Evolutionary conservation across 164 flowering plant species (phyloP), one percentile per base, ranked within the genome.

Genomic region (Macadamia tetraphylla): DNA sequence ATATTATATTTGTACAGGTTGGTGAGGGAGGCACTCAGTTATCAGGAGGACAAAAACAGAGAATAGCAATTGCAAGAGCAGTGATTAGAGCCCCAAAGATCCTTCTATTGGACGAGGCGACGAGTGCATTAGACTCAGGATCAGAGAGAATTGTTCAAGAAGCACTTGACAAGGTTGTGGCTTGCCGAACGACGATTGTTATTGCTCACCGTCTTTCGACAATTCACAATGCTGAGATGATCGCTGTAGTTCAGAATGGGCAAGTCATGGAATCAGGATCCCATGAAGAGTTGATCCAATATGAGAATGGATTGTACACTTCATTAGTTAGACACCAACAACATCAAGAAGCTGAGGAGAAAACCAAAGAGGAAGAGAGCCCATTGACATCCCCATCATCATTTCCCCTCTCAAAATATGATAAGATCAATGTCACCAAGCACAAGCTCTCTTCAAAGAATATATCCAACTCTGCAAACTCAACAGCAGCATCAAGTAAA

Each of bases 11-110:
- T 29, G 15, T 6, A 58, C 75, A 83, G 86, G 88, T 78, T 7
- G 89, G 87, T n/a, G 79, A 82, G 60, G 69, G 72, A 43, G 89
- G 89, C 72, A 67, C 75, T 58, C 86, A 84, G 49, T 63, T 86
- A 65, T 86, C 87, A 29, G 87, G 84, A 58, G 89, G 89, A 8
- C 87, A 83, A 57, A 85, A 82, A 70, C 89, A 85, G 68, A 76
- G 86, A 57, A 80, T 82, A 51, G 81, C 89, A 51, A 84, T 86
- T 2, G 86, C 87, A 12, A 79, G 87, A 55, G 87, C 87, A 46
- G 43, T 86, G 30, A 53, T 84, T 23, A 73, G 81, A 65, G 82
- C 75, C 63, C 87, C 87, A n/a, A 78, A 61, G 61, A 86, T 86
- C 40, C 78, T 84, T 13, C 74, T 86, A 5, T 82, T 84, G 4